Evolutionary conservation across 208 protist species (phyloP).

Genomic region (Angomonas deanei): DNA sequence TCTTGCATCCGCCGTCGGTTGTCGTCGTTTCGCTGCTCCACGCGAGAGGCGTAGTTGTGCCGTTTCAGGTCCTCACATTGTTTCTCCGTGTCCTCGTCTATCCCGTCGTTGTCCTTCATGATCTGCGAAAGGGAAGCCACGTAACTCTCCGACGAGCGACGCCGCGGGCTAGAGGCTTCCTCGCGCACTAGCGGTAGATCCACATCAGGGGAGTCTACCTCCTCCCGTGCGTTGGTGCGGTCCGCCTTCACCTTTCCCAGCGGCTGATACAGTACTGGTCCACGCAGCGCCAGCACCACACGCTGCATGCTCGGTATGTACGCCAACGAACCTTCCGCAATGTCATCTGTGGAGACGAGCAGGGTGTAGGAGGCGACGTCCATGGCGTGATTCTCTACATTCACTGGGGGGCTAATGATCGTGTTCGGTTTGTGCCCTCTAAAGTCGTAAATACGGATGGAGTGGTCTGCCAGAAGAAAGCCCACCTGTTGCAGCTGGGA

Average conservation of each 20-base stretch:
- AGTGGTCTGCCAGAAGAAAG: slow-evolving; percentile 58
- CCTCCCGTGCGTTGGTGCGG: not conserved
- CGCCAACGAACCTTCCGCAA: slow-evolving; percentile 46
- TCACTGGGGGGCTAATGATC: slow-evolving; percentile 37
- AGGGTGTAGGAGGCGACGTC: slow-evolving; percentile 61
- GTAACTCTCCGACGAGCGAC: not conserved
- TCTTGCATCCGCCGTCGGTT: slow-evolving; percentile 1
- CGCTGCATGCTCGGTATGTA: slow-evolving; percentile 37
- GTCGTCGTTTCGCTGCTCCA: slow-evolving; percentile 1
- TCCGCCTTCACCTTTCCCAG: not conserved
- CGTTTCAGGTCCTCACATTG: not conserved
- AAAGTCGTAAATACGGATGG: slow-evolving; percentile 69
- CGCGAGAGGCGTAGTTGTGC: not conserved
- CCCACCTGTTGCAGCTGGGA: slow-evolving; percentile 40
- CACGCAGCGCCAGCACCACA: slow-evolving; percentile 64
- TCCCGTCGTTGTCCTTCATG: not conserved
- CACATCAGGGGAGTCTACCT: not conserved
- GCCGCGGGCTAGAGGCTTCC: not conserved
- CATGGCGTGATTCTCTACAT: slow-evolving; percentile 34
- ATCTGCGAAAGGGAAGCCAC: not conserved
- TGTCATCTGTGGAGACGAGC: slow-evolving; percentile 50
- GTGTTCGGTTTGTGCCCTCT: slow-evolving; percentile 44
- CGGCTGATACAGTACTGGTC: slow-evolving; percentile 60
- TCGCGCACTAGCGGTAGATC: not conserved
- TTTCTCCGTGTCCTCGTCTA: not conserved